phyloP scores from a whole-genome alignment of 257 asterid genomes.

The Schizonepeta tenuifolia region DNA sequence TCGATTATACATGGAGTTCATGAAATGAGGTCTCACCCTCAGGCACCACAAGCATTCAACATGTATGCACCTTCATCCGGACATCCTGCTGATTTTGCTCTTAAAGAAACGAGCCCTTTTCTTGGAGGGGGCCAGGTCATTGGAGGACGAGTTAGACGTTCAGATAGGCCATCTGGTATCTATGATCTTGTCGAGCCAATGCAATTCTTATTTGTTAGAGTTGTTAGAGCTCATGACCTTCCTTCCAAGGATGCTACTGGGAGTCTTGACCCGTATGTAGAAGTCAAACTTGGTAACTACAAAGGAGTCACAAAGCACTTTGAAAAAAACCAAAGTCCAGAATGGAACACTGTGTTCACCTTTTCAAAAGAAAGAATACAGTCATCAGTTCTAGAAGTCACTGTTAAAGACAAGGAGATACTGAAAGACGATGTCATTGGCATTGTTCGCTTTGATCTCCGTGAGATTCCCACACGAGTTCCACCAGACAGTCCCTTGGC shows the following conservation, averaged over 20 bases:
- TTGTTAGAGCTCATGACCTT: constrained; percentile 79
- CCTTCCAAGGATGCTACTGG: constrained; percentile 74
- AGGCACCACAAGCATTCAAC: constrained; percentile 45
- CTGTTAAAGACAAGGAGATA: constrained; percentile 73
- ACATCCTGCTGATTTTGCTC: constrained; percentile 61
- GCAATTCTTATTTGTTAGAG: constrained; percentile 89
- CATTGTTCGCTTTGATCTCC: constrained; percentile 59
- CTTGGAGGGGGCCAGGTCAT: constrained; percentile 86
- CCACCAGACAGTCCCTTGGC: constrained; percentile 99
- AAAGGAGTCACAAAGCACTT: constrained; percentile 79
- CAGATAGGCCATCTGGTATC: constrained; percentile 56
- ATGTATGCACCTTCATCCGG: constrained; percentile 54
- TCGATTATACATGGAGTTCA: constrained; percentile 45
- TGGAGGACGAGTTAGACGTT: constrained; percentile 64
- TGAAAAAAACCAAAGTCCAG: constrained; percentile 74
- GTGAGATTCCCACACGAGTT: constrained; percentile 77
- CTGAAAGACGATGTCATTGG: constrained; percentile 84
- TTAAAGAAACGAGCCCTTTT: constrained; percentile 80
- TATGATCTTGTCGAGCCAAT: constrained; percentile 94
- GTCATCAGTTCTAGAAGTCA: constrained; percentile 69
- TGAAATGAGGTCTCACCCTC: constrained; percentile 61
- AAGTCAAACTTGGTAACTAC: constrained; percentile 87
- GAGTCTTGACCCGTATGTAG: constrained; percentile 87
- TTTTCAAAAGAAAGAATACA: constrained; percentile 78
- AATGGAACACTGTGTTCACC: constrained; percentile 85